Evolutionary conservation across 208 protist species (phyloP).

Genomic region (Novymonas esmeraldas): DNA sequence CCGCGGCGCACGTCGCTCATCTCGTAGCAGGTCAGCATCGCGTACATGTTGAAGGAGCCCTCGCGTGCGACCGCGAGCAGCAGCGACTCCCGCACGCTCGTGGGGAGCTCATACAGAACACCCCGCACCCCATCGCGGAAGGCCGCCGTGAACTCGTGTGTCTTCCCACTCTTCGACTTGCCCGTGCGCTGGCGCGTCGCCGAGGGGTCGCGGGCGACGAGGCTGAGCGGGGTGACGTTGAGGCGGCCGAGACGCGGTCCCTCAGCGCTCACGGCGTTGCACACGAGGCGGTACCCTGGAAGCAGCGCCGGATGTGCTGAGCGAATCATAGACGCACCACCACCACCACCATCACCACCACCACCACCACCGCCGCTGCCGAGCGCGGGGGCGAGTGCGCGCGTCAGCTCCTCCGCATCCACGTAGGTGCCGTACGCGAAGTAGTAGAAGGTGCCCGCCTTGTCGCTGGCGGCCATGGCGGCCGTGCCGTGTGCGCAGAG

Average conservation of each 20-base stretch:
- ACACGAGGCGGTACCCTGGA: constrained; percentile 28
- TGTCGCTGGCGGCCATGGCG: constrained; percentile 16
- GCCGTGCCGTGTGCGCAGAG: no score
- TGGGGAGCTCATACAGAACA: constrained; percentile 36
- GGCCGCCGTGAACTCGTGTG: background rate
- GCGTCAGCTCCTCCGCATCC: constrained; percentile 7
- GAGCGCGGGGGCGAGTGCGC: background rate
- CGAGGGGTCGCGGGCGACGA: constrained; percentile 8
- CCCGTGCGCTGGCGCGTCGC: constrained; percentile 3
- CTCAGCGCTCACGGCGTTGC: constrained; percentile 41
- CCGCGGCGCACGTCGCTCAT: constrained; percentile 11
- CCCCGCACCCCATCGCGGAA: constrained; percentile 43
- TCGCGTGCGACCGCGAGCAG: constrained; percentile 35
- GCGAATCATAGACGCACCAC: background rate
- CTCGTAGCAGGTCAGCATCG: constrained; percentile 26
- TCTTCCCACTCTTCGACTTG: background rate
- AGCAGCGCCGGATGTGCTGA: constrained; percentile 16
- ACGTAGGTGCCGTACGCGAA: constrained; percentile 46
- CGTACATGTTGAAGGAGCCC: constrained; percentile 49
- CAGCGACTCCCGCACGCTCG: constrained; percentile 17
- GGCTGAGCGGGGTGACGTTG: constrained; percentile 29
- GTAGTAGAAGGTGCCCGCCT: constrained; percentile 30
- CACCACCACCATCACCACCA: no score
- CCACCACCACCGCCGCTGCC: no score
- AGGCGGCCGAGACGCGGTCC: constrained; percentile 37